phyloP scores from a whole-genome alignment of 768 basidiomycete species.

The Paxillus rubicundulus region DNA sequence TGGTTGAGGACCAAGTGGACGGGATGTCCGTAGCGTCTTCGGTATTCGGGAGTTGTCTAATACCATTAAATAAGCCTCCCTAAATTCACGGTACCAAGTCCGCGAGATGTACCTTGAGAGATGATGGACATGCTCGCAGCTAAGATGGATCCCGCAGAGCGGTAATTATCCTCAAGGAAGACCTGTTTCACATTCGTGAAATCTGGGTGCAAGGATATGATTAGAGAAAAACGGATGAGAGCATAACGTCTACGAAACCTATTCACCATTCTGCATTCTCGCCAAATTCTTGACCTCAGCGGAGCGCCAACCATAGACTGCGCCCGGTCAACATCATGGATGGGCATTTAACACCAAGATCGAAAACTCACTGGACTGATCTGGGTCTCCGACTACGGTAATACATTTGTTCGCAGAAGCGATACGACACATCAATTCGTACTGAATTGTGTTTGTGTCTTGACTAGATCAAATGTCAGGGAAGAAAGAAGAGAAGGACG shows the following conservation, averaged over 20 bases:
- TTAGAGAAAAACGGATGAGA: neutral
- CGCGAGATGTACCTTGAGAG: slow-evolving; percentile 56
- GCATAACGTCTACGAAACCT: neutral
- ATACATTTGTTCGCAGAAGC: slow-evolving; percentile 52
- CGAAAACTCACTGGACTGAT: slow-evolving; percentile 67
- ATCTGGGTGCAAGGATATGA: slow-evolving; percentile 38
- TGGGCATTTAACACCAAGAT: neutral
- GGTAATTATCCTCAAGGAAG: slow-evolving; percentile 82
- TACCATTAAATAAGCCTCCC: neutral
- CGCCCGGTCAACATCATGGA: neutral
- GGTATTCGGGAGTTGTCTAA: slow-evolving; percentile 72
- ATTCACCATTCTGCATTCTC: slow-evolving; percentile 63
- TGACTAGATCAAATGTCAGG: slow-evolving; percentile 40
- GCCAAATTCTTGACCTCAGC: slow-evolving; percentile 73
- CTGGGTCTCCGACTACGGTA: slow-evolving; percentile 87
- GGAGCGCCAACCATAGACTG: slow-evolving; percentile 85
- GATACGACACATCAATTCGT: slow-evolving; percentile 71
- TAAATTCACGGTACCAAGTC: slow-evolving; percentile 1
- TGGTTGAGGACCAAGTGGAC: slow-evolving; percentile 60
- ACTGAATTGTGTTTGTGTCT: slow-evolving; percentile 82
- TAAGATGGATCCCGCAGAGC: slow-evolving; percentile 77
- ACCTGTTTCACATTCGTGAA: slow-evolving; percentile 66
- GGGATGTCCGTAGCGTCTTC: slow-evolving; percentile 70
- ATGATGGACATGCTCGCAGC: slow-evolving; percentile 73
- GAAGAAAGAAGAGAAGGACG: no score